Conservation (phyloP, 192 early-diverging fungal species). For the Jimgerdemannia flammicorona region DNA sequence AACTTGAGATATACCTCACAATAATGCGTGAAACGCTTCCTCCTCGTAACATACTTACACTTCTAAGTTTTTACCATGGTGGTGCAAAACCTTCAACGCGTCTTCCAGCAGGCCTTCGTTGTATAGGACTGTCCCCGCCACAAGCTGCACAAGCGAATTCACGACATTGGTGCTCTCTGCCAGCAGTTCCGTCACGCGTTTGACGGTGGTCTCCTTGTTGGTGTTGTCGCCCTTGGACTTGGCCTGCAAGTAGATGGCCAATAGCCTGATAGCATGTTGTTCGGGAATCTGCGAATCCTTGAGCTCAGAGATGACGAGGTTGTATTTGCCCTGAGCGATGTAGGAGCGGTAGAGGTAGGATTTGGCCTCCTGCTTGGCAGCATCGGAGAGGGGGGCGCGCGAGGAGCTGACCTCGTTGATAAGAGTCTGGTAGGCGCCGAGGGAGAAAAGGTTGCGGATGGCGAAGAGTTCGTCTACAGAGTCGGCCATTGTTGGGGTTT, state of each 20-base stretch:
- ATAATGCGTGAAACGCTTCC: background rate
- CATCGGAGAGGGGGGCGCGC: conserved; percentile 25
- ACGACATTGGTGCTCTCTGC: conserved; percentile 44
- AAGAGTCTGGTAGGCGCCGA: conserved; percentile 70
- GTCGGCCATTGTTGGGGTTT: conserved; percentile 40
- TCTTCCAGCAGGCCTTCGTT: conserved; percentile 61
- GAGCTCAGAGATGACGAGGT: conserved; percentile 65
- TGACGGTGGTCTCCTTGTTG: conserved; percentile 40
- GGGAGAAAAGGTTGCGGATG: conserved; percentile 65
- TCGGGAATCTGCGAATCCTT: conserved; percentile 43
- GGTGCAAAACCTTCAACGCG: conserved; percentile 65
- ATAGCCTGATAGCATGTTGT: conserved; percentile 61
- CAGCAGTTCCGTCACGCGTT: conserved; percentile 45
- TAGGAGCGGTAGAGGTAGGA: conserved; percentile 77
- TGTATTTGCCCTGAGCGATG: conserved; percentile 72
- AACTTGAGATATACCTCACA: background rate
- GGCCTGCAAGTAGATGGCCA: conserved; percentile 59
- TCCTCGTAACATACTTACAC: conserved; percentile 46
- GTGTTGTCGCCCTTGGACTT: conserved; percentile 34
- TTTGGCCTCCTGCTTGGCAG: conserved; percentile 52
- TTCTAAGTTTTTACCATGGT: conserved; percentile 74
- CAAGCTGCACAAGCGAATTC: conserved; percentile 55
- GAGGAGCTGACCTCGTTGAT: conserved; percentile 58
- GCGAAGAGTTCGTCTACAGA: conserved; percentile 57
- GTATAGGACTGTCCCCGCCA: conserved; percentile 62